Conservation (phyloP, 768 basidiomycete genomes). For the Termitomyces sp. region DNA sequence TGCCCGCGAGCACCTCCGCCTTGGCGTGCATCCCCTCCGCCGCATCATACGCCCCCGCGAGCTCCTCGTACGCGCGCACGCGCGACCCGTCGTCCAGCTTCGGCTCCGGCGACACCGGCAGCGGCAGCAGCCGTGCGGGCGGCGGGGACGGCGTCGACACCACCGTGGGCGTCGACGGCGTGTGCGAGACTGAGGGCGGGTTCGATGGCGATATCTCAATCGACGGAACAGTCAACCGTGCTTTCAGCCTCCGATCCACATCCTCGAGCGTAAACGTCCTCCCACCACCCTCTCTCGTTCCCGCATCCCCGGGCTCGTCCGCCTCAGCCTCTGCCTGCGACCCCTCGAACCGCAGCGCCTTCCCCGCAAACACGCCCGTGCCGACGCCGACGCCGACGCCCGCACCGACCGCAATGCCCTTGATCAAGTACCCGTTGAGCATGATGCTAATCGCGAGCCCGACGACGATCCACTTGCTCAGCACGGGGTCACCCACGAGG, state of each 20-base stretch:
- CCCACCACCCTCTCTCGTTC: neutral
- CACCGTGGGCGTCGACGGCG: neutral
- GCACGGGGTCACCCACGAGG: constrained; percentile 89
- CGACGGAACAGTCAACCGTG: constrained; percentile 18
- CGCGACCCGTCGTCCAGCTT: neutral
- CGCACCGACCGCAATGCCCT: constrained; percentile 66
- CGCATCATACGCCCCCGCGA: constrained; percentile 74
- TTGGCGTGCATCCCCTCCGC: constrained; percentile 50
- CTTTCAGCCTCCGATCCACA: constrained; percentile 45
- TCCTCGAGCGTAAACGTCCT: constrained; percentile 50
- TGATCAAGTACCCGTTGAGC: constrained; percentile 90
- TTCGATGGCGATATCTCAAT: neutral
- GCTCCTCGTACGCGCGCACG: constrained; percentile 64
- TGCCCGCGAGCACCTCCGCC: constrained; percentile 39
- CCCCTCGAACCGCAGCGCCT: constrained; percentile 12
- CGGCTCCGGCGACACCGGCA: neutral
- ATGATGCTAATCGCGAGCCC: constrained; percentile 80
- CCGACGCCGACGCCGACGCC: constrained; percentile 20
- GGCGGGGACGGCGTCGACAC: constrained; percentile 6
- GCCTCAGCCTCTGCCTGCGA: constrained; percentile 1
- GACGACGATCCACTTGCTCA: constrained; percentile 93
- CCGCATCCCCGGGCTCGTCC: constrained; percentile 3
- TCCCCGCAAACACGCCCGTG: constrained; percentile 18
- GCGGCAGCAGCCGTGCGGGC: neutral
- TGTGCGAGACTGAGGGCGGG: neutral